Evolutionary conservation across 2,329 filamentous ascomycete genomes (phyloP).

Genomic region (Neurospora sp.): DNA sequence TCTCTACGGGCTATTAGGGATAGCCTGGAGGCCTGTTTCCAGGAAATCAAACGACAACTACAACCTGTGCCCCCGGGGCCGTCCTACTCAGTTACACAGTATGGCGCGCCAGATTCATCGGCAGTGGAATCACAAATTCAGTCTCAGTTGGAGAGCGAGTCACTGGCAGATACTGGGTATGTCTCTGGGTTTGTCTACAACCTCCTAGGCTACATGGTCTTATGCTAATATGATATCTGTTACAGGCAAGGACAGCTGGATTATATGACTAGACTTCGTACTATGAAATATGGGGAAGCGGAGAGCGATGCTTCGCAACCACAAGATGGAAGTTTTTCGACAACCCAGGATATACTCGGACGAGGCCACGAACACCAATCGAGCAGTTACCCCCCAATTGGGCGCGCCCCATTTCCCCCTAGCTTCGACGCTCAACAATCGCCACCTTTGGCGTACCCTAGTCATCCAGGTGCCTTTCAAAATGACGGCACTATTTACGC

Average conservation of each 20-base stretch:
- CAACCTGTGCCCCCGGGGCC: background rate
- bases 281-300: background rate
- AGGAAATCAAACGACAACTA: conserved; percentile 3
- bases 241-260: background rate
- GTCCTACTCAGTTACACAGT: background rate
- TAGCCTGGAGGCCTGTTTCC: conserved; percentile 6
- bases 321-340: background rate
- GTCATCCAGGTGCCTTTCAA: conserved; percentile 4
- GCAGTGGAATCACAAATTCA: conserved; percentile 13
- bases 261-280: background rate
- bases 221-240: background rate
- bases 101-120: conserved; percentile 4
- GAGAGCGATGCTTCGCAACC: background rate
- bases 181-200: background rate
- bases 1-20: conserved; percentile 6
- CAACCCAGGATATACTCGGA: background rate
- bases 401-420: background rate
- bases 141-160: conserved; percentile 15
- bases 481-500: conserved; percentile 14
- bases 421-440: background rate
- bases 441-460: background rate
- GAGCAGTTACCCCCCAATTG: background rate
- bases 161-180: conserved; percentile 5
- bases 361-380: background rate
- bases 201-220: background rate